phyloP scores from a whole-genome alignment of 805 yeast species.

The Candida pseudoglaebosa region DNA sequence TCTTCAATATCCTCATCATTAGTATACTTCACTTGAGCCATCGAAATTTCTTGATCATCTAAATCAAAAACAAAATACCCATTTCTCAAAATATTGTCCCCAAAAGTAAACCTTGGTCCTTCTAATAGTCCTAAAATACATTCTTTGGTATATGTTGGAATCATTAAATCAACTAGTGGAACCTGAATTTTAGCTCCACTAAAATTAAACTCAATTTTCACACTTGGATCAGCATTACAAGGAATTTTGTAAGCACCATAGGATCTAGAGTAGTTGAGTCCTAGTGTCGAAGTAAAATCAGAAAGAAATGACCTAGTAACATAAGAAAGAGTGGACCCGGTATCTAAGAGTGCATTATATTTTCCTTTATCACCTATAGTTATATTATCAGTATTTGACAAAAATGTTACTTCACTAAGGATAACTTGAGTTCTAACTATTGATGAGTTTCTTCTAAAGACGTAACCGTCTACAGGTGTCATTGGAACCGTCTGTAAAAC shows the following conservation, averaged over 20 bases:
- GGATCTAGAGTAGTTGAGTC: too few relatives aligned
- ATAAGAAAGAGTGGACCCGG: conserved; percentile 37
- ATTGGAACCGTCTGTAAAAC: conserved; percentile 17
- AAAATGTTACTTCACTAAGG: neutral
- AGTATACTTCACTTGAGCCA: conserved; percentile 33
- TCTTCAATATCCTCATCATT: conserved; percentile 1
- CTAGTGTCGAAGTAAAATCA: too few relatives aligned
- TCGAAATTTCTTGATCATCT: conserved; percentile 50
- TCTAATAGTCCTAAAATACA: conserved; percentile 4
- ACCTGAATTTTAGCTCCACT: conserved; percentile 8
- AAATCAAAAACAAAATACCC: conserved; percentile 64
- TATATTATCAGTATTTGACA: conserved; percentile 5
- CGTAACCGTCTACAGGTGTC: neutral
- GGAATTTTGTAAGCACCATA: conserved; percentile 1
- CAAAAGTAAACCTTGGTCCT: conserved; percentile 30
- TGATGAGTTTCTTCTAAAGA: neutral
- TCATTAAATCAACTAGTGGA: conserved; percentile 6
- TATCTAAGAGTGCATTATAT: conserved; percentile 28
- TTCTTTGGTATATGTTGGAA: conserved; percentile 3
- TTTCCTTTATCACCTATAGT: conserved; percentile 11
- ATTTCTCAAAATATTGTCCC: conserved; percentile 60
- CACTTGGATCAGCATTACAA: neutral
- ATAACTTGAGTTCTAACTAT: neutral
- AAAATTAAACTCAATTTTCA: conserved; percentile 6
- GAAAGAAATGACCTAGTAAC: too few relatives aligned